phyloP scores from a whole-genome alignment of 2,329 filamentous ascomycete genomes.

The Pseudocercospora eumusae region DNA sequence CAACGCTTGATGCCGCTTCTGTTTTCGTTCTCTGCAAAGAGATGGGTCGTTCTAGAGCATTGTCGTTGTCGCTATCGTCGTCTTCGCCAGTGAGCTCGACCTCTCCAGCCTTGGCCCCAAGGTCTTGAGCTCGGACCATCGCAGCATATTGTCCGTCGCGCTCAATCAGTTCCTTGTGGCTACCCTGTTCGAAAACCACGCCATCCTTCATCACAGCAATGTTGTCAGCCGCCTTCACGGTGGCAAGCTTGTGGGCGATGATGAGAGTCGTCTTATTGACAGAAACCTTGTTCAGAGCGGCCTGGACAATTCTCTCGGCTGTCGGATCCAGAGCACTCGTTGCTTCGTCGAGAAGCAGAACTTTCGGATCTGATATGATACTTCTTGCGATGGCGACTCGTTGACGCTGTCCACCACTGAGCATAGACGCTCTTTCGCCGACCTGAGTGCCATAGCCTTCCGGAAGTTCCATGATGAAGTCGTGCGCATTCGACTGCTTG shows the following conservation, averaged over 20 bases:
- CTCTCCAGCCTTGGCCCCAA: constrained; percentile 38
- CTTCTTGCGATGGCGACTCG: constrained; percentile 42
- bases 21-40: constrained; percentile 32
- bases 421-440: constrained; percentile 39
- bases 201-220: constrained; percentile 51
- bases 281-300: constrained; percentile 39
- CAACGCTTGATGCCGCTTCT: constrained; percentile 34
- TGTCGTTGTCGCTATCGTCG: constrained; percentile 21
- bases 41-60: constrained; percentile 36
- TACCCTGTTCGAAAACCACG: constrained; percentile 48
- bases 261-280: constrained; percentile 40
- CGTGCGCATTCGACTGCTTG: constrained; percentile 39
- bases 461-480: constrained; percentile 42
- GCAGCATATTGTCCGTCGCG: constrained; percentile 44
- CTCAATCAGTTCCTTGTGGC: constrained; percentile 44
- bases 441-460: constrained; percentile 41
- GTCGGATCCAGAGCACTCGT: constrained; percentile 42
- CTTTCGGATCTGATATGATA: constrained; percentile 41
- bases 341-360: constrained; percentile 43
- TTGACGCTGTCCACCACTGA: constrained; percentile 42
- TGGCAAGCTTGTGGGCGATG: constrained; percentile 51
- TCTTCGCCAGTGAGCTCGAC: constrained; percentile 35
- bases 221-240: constrained; percentile 48
- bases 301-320: constrained; percentile 40
- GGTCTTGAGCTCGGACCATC: constrained; percentile 52